phyloP scores from a whole-genome alignment of 805 yeast genomes.

The Cyberlindnera bimundalis region DNA sequence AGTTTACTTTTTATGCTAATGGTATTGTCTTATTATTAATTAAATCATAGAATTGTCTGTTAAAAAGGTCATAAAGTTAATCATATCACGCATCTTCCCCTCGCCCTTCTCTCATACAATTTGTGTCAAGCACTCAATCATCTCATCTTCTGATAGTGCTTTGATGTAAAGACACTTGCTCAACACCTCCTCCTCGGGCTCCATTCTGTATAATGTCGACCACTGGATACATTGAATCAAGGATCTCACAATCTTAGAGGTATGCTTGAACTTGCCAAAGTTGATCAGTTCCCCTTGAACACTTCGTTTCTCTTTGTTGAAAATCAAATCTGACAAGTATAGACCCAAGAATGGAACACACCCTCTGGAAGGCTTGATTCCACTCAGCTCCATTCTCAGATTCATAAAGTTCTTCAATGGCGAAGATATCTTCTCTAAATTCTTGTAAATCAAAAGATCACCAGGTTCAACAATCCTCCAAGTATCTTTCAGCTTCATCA shows the following conservation, averaged over 20 bases:
- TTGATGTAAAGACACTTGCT: conserved; percentile 83
- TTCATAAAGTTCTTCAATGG: conserved; percentile 70
- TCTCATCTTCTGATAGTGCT: conserved; percentile 69
- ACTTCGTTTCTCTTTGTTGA: conserved; percentile 47
- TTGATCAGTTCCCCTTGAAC: conserved; percentile 46
- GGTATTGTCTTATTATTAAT: too few relatives aligned
- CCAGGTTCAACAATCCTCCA: conserved; percentile 74
- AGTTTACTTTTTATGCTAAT: too few relatives aligned
- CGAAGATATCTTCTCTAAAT: conserved; percentile 66
- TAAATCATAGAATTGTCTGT: neutral
- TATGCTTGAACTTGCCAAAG: conserved; percentile 70
- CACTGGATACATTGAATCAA: conserved; percentile 82
- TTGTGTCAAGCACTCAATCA: conserved; percentile 38
- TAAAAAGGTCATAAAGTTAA: neutral
- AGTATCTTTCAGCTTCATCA: conserved; percentile 58
- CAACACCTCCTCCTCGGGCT: conserved; percentile 57
- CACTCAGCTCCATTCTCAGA: conserved; percentile 60
- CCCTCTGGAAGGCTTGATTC: conserved; percentile 62
- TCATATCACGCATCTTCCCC: neutral
- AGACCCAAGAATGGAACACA: conserved; percentile 89
- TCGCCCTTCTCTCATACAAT: neutral
- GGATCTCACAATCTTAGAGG: conserved; percentile 73
- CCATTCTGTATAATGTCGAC: conserved; percentile 63
- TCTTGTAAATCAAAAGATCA: conserved; percentile 64
- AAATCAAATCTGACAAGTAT: conserved; percentile 76